phyloP scores from a whole-genome alignment of 495 filamentous ascomycete genomes.

The Talaromyces trachyspermus region DNA sequence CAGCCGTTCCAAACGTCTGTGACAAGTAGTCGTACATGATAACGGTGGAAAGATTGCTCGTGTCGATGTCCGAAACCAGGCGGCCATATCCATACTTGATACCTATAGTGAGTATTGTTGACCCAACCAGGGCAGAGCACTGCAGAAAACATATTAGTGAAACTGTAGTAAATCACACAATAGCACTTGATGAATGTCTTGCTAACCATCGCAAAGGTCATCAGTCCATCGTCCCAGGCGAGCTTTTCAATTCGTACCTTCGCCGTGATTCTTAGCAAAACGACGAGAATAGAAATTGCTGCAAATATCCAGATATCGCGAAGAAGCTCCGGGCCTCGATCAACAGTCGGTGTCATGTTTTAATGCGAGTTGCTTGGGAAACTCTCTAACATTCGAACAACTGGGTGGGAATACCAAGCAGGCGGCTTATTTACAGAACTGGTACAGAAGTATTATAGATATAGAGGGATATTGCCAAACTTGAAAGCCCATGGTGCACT shows the following conservation, averaged over 20 bases:
- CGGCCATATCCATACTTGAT: constrained; percentile 20
- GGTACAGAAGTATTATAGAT: no score
- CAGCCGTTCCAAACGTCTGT: constrained; percentile 16
- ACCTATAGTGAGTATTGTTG: constrained; percentile 17
- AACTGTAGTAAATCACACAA: neutral
- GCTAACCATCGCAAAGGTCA: constrained; percentile 23
- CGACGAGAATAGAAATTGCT: constrained; percentile 13
- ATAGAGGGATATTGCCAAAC: no score
- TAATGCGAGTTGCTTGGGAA: neutral
- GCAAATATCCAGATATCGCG: constrained; percentile 22
- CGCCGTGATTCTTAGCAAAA: constrained; percentile 17
- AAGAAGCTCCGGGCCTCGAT: constrained; percentile 14
- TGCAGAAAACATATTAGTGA: constrained; percentile 5
- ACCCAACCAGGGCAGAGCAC: constrained; percentile 19
- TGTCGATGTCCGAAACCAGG: constrained; percentile 9
- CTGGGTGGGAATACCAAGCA: no score
- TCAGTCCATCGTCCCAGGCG: constrained; percentile 20
- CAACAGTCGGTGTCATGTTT: neutral
- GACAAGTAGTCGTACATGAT: constrained; percentile 23
- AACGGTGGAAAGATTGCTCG: constrained; percentile 8
- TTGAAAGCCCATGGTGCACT: no score
- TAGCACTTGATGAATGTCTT: neutral
- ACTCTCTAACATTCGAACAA: neutral
- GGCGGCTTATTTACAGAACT: no score
- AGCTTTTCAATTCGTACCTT: constrained; percentile 21